Conservation (phyloP, 2,329 filamentous ascomycete species). For the Grosmannia penicillata region DNA sequence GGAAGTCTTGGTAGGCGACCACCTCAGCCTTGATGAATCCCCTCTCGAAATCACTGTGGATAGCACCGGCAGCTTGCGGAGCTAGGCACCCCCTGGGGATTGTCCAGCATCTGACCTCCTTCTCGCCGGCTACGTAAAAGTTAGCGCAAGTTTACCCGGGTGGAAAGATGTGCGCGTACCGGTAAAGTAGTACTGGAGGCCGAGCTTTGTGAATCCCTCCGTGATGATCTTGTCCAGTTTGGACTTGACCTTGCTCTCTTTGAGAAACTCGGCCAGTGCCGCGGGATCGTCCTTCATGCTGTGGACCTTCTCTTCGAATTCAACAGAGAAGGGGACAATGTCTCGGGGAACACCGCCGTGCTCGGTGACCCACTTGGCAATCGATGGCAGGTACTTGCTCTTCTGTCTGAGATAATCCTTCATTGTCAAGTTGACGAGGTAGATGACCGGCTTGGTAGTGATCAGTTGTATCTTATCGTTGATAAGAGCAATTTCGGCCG, state of each 20-base stretch:
- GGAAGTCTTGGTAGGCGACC: conserved; percentile 28
- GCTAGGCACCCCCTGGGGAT: conserved; percentile 87
- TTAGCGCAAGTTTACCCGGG: neutral
- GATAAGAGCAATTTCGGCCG: conserved; percentile 27
- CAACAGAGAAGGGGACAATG: conserved; percentile 28
- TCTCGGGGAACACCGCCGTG: conserved; percentile 25
- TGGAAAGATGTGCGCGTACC: conserved; percentile 11
- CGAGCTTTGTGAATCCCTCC: conserved; percentile 27
- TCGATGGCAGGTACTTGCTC: conserved; percentile 27
- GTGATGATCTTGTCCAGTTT: conserved; percentile 27
- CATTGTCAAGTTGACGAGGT: conserved; percentile 30
- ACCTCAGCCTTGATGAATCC: conserved; percentile 59
- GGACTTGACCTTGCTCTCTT: conserved; percentile 26
- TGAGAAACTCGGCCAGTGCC: conserved; percentile 20
- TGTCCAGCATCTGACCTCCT: conserved; percentile 30
- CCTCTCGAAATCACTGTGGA: conserved; percentile 97
- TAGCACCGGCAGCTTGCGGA: conserved; percentile 90
- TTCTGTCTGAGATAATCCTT: conserved; percentile 31
- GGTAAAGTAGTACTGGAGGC: conserved; percentile 29
- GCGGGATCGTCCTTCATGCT: conserved; percentile 21
- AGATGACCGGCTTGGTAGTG: conserved; percentile 29
- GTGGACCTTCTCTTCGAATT: conserved; percentile 29
- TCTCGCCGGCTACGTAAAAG: conserved; percentile 22
- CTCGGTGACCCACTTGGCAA: conserved; percentile 29
- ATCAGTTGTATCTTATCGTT: conserved; percentile 30